Conservation (phyloP, 768 basidiomycete species). For the Phaeotremella skinneri region DNA sequence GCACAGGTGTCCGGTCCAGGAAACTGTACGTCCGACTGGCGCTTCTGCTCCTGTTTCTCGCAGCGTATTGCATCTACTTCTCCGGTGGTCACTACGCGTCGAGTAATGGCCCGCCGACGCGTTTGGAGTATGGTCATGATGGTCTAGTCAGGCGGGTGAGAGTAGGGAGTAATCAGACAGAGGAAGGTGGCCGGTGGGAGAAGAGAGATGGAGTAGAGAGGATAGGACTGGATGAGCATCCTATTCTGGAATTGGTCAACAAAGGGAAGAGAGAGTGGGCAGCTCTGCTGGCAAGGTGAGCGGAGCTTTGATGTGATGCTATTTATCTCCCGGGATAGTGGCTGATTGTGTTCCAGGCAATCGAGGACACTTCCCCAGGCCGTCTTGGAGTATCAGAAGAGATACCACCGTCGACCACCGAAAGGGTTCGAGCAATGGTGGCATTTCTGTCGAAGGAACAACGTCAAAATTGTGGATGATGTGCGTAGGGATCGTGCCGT, state of each 20-base stretch:
- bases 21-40: neutral
- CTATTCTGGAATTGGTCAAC: conserved; percentile 29
- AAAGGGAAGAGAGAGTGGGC: conserved; percentile 25
- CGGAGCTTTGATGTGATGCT: neutral
- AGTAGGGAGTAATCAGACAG: neutral
- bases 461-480: conserved; percentile 77
- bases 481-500: conserved; percentile 10
- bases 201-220: neutral
- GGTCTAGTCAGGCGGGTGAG: neutral
- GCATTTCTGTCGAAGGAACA: conserved; percentile 65
- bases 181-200: neutral
- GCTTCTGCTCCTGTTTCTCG: neutral
- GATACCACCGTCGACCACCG: conserved; percentile 76
- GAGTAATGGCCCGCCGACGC: neutral
- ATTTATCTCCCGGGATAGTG: neutral
- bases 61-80: neutral
- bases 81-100: neutral
- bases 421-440: conserved; percentile 88
- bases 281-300: conserved; percentile 19
- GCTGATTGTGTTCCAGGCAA: conserved; percentile 55
- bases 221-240: conserved; percentile 17
- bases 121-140: neutral
- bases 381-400: conserved; percentile 69
- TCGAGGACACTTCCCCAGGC: conserved; percentile 72
- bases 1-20: neutral